Base-by-base conservation (phyloP, 1,284 basidiomycete species). In the Trichosporon sp. region DNA sequence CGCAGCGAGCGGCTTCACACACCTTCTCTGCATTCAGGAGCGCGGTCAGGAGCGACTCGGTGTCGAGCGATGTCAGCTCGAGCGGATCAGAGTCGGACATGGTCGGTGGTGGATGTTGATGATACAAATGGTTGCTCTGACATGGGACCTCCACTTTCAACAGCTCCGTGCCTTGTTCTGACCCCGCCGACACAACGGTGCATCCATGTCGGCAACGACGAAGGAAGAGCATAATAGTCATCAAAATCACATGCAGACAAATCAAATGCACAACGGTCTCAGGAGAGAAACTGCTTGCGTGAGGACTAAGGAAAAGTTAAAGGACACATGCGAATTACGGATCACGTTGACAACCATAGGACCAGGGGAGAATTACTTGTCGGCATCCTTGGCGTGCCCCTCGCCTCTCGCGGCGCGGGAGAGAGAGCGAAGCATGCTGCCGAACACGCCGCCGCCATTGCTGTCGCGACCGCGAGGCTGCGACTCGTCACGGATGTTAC, bases 391-490 rank as follows among this genome's bases (percentile, higher is more conserved):
- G 19, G 25, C 25, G 49, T 54, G 56, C 6, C 63, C 67, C 27
- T 74, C 75, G 61, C 74, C 65, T 23, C 75, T 72, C 9, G 74
- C 65, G 0, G 78, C 76, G n/a, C 78, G 70, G 63, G 74, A 76
- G 36, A 81, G 60, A 64, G 73, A 75, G 34, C 79, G 67, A 60
- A 80, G 46, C 46, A 80, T 73, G 62, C 72, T 78, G 46, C 74
- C 73, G 11, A 81, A 64, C n/a, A 81, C 63, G 16, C 78, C 74
- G 40, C 70, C 62, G 33, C 67, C 59, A 16, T 62, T 70, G 44
- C 72, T 64, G 10, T 72, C 72, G 23, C 74, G 70, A n/a, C 72
- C 71, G 46, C 62, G 40, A 21, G 19, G 40, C 8, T 44, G 68
- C 25, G 73, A 72, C 10, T 68, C 70, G 33, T 56, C 59, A 46